Percentiles rank a stretch among this genome's conserved stretches.
Conservation (phyloP, 495 filamentous ascomycete genomes). For the Aspergillus baeticus region DNA sequence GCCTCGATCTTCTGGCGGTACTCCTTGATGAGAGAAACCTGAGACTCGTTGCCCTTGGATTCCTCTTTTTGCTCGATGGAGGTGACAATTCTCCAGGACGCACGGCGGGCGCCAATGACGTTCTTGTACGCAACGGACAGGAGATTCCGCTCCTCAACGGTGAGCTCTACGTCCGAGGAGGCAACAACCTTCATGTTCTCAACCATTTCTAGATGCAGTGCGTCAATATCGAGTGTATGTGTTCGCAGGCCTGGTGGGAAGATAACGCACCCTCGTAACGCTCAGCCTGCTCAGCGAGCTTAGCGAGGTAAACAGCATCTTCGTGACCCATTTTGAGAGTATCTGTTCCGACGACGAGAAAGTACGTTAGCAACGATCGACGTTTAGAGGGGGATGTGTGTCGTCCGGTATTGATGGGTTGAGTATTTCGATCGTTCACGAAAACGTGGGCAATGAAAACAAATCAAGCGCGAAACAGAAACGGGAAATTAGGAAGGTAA, state of each 20-base stretch:
- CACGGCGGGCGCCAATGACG: slow-evolving; percentile 97
- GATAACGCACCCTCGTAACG: slow-evolving; percentile 90
- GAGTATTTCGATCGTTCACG: slow-evolving; percentile 1
- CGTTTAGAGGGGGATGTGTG: background rate
- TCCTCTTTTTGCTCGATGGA: slow-evolving; percentile 99
- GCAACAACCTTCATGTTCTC: slow-evolving; percentile 99
- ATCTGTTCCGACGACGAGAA: slow-evolving; percentile 9
- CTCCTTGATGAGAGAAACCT: slow-evolving; percentile 95
- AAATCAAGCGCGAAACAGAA: background rate
- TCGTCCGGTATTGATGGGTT: background rate
- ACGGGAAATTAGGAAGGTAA: background rate
- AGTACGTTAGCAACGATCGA: slow-evolving; percentile 4
- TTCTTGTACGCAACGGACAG: slow-evolving; percentile 99
- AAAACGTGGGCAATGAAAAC: slow-evolving; percentile 7
- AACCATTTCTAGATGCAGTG: slow-evolving; percentile 79
- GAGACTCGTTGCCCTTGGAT: slow-evolving; percentile 95
- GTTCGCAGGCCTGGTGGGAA: background rate
- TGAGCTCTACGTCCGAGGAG: slow-evolving; percentile 91
- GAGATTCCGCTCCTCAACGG: slow-evolving; percentile 98
- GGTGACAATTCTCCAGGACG: slow-evolving; percentile 99
- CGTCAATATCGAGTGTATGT: slow-evolving; percentile 22
- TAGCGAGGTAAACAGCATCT: slow-evolving; percentile 98
- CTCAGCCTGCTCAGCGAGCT: slow-evolving; percentile 99
- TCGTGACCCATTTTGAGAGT: slow-evolving; percentile 91
- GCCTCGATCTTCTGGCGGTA: slow-evolving; percentile 99